These are phyloP conservation scores for Chaetoceros tenuissimus DNA, from an alignment of 108 stramenopile species.

Conservation along the genomic window DNA sequence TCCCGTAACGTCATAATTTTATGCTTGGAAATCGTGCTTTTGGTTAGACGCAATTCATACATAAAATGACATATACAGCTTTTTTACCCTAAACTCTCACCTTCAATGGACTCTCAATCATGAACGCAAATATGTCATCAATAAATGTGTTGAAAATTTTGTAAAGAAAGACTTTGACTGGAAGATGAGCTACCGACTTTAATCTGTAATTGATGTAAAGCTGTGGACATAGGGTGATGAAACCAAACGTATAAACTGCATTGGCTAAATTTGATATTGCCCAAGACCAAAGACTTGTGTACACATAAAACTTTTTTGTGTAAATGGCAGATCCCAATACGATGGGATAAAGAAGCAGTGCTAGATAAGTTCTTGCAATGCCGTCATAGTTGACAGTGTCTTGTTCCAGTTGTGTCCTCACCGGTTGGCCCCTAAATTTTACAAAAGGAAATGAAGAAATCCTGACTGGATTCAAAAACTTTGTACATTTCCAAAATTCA, in stretches of 20 bases:
- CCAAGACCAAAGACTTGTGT: slow-evolving; percentile 33
- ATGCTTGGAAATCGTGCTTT: too few relatives aligned
- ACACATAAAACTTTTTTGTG: slow-evolving; percentile 23
- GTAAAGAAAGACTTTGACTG: slow-evolving; percentile 50
- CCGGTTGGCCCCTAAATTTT: slow-evolving; percentile 6
- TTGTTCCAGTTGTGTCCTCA: slow-evolving; percentile 10
- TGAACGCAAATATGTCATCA: slow-evolving; percentile 51
- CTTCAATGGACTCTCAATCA: slow-evolving; percentile 54
- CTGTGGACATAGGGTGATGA: slow-evolving; percentile 46
- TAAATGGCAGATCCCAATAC: slow-evolving; percentile 35
- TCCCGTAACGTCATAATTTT: slow-evolving; percentile 49
- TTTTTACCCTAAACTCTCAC: too few relatives aligned
- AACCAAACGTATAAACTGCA: slow-evolving; percentile 50
- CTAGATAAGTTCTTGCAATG: slow-evolving; percentile 27
- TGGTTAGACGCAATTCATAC: too few relatives aligned
- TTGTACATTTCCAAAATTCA: slow-evolving; percentile 37
- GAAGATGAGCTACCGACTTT: slow-evolving; percentile 59
- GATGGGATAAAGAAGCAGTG: slow-evolving; percentile 26
- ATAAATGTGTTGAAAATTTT: slow-evolving; percentile 59
- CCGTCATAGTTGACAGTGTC: slow-evolving; percentile 29
- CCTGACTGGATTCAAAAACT: slow-evolving; percentile 12
- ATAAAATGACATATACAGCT: too few relatives aligned
- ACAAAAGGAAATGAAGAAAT: slow-evolving; percentile 20
- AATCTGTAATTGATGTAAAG: slow-evolving; percentile 66
- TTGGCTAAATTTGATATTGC: slow-evolving; percentile 35